Evolutionary conservation across 768 basidiomycete species (phyloP), one percentile per base, ranked within the genome.

Genomic region (Astraeus odoratus): DNA sequence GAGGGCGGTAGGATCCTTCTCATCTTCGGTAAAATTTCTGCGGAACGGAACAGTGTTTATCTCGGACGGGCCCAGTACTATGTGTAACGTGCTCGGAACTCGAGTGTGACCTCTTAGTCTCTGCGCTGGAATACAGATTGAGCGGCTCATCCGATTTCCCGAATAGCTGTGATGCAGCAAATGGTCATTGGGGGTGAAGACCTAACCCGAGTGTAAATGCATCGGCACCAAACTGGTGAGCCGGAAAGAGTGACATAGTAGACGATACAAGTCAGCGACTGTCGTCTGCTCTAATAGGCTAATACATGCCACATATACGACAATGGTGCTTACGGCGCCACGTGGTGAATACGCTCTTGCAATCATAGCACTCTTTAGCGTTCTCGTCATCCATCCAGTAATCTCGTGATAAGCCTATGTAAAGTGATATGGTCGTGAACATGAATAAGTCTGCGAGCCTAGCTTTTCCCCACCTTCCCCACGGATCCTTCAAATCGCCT

Each of bases 301-400:
- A n/a, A 29, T 42, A 66, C 76, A 45, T 58, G 85, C 92, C 92
- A 59, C 96, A 98, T 63, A 98, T 92, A 10, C 96, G 81, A 67
- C 96, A 99, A 60, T 99, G 96, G 57, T 99, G 96, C 63, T 94
- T 96, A 51, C 96, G 71, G 42, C 94, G 69, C 90, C 91, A 97
- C 2, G 93, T 78, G 1, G 91, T 90, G 67, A 99, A 99, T 39
- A 87, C 74, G 52, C 87, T 89, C 64, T 91, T 90, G 70, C 93
- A 96, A 63, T 94, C 93, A 60, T 91, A 95, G 58, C 93, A 95
- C 57, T 96, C 92, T 59, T 86, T 96, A 56, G 89, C 90, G 44
- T 87, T 86, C 57, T 91, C 91, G 58, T 97, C 94, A 49, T 92
- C 89, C 93, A 98, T 97, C 96, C 96, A 99, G 59, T 97, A 97